phyloP scores from a whole-genome alignment of 2,329 filamentous ascomycete species.

The Verticillium isaacii region DNA sequence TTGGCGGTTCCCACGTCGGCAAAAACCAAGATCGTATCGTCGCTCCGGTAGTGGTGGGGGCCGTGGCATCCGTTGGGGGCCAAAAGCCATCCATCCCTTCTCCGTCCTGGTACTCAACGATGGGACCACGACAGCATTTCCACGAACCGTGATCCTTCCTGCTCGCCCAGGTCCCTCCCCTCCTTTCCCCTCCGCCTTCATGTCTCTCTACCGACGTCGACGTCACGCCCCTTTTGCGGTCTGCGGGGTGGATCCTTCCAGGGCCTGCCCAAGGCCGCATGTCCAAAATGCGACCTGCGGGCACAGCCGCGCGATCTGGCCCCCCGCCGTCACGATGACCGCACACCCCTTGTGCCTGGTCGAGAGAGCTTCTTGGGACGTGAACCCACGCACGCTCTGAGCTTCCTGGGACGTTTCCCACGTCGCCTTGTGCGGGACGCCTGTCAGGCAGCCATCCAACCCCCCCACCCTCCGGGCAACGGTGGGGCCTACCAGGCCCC shows the following conservation, averaged over 20 bases:
- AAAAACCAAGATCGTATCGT: neutral
- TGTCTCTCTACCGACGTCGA: neutral
- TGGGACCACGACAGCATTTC: neutral
- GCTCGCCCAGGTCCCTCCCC: neutral
- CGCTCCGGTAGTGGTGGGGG: neutral
- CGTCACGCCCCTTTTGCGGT: neutral
- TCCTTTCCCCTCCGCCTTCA: neutral
- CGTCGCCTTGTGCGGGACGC: neutral
- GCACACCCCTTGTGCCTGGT: neutral
- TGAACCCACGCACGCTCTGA: neutral
- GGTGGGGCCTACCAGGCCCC: neutral
- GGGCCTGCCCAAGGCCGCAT: neutral
- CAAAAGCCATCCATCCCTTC: neutral
- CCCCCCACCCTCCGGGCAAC: neutral
- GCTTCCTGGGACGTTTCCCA: neutral
- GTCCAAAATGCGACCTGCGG: neutral
- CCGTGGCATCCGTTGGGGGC: neutral
- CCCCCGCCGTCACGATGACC: neutral
- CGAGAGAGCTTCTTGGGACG: no score
- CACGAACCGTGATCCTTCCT: neutral
- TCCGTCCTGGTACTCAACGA: neutral
- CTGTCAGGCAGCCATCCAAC: neutral
- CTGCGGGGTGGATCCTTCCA: neutral
- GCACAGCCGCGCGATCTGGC: neutral
- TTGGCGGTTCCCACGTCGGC: neutral